Percentiles rank a stretch among this genome's conserved stretches.
These are phyloP conservation scores for Suillus luteus DNA, from an alignment of 768 basidiomycete species.

Conservation along the genomic window DNA sequence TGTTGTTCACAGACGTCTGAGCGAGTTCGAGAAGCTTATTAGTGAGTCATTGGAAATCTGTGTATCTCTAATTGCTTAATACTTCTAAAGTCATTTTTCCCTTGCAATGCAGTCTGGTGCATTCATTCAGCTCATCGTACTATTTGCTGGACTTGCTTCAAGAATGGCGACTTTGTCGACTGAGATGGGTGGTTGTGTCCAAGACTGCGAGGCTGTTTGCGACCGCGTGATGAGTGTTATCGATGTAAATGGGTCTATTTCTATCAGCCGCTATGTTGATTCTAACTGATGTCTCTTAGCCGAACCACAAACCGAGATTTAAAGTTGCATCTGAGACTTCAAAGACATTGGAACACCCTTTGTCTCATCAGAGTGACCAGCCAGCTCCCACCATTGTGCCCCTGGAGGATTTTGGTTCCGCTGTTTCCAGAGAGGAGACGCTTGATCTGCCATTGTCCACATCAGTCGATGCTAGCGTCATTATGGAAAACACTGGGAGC, in stretches of 20 bases:
- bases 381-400: not conserved
- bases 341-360: constrained; percentile 2
- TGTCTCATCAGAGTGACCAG: not conserved
- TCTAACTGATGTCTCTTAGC: constrained; percentile 21
- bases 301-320: constrained; percentile 10
- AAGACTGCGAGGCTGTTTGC: constrained; percentile 29
- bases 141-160: constrained; percentile 61
- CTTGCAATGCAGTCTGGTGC: constrained; percentile 71
- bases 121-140: constrained; percentile 68
- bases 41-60: constrained; percentile 39
- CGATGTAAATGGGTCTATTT: constrained; percentile 31
- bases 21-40: constrained; percentile 52
- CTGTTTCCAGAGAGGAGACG: constrained; percentile 13
- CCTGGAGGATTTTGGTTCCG: constrained; percentile 20
- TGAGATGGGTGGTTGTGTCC: constrained; percentile 45
- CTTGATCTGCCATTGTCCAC: not conserved
- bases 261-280: not conserved
- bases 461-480: not conserved
- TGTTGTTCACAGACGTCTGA: constrained; percentile 42
- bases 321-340: not conserved
- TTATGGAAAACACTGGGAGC: not conserved
- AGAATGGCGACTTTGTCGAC: constrained; percentile 49
- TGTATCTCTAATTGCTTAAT: constrained; percentile 3
- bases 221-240: constrained; percentile 31
- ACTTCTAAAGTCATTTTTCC: constrained; percentile 51